These are phyloP conservation scores for Cicer bijugum DNA, from an alignment of 306 rosid species.

Conservation along the genomic window DNA sequence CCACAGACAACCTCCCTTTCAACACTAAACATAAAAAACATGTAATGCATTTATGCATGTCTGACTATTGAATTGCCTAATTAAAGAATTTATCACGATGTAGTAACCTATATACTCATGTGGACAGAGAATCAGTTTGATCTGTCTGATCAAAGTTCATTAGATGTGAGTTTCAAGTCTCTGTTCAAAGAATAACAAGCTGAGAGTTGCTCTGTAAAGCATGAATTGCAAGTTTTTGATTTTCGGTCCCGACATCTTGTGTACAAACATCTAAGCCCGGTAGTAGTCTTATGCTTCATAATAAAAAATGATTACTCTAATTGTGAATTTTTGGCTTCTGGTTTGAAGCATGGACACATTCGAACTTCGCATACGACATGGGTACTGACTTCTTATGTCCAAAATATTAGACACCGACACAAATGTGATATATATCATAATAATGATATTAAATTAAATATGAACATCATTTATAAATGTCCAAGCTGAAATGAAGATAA, in stretches of 20 bases:
- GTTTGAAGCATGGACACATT: not conserved
- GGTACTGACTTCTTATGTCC: not conserved
- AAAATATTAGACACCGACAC: not conserved
- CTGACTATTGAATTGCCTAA: not conserved
- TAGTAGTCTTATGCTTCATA: not conserved
- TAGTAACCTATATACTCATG: constrained; percentile 25
- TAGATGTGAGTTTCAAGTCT: constrained; percentile 30
- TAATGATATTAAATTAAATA: not conserved
- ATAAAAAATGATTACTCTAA: not conserved
- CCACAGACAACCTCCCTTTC: not conserved
- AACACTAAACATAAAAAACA: constrained; percentile 22
- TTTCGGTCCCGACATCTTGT: not conserved
- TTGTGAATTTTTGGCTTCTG: not conserved
- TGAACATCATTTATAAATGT: not conserved
- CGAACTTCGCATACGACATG: not conserved
- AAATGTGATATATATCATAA: too few relatives aligned
- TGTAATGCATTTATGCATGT: constrained; percentile 4
- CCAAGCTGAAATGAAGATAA: not conserved
- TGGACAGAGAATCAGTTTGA: constrained; percentile 34
- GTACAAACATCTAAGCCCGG: not conserved
- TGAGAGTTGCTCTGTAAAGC: constrained; percentile 4
- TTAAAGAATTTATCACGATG: constrained; percentile 7
- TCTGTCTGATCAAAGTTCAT: constrained; percentile 33
- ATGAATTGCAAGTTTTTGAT: constrained; percentile 15
- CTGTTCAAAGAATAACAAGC: constrained; percentile 1